These are phyloP conservation scores for Aspergillus tamarii DNA, from an alignment of 2,329 filamentous ascomycete genomes.

Conservation along the genomic window DNA sequence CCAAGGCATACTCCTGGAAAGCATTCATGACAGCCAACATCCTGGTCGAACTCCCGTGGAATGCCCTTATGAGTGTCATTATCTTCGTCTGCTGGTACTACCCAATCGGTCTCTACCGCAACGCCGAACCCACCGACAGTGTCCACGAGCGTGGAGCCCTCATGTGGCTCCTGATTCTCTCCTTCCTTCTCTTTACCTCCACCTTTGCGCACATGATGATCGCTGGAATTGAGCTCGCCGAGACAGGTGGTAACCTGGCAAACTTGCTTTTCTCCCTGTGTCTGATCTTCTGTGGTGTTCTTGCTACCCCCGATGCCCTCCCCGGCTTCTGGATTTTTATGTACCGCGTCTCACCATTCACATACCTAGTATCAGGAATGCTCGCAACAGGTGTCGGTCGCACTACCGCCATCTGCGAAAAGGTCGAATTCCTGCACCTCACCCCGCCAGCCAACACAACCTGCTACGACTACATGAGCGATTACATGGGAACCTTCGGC, in stretches of 20 bases:
- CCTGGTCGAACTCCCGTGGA: constrained; percentile 71
- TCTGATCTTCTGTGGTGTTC: constrained; percentile 60
- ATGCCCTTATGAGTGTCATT: constrained; percentile 64
- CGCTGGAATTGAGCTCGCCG: constrained; percentile 68
- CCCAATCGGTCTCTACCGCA: constrained; percentile 55
- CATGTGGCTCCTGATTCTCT: constrained; percentile 66
- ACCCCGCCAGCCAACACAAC: constrained; percentile 61
- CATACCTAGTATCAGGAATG: constrained; percentile 59
- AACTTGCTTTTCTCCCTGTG: constrained; percentile 63
- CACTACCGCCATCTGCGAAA: constrained; percentile 33
- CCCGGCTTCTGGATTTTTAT: constrained; percentile 80
- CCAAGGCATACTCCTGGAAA: constrained; percentile 75
- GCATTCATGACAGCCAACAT: constrained; percentile 73
- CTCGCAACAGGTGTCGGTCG: constrained; percentile 43
- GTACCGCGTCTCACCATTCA: constrained; percentile 71
- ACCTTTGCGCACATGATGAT: constrained; percentile 77
- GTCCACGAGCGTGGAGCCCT: constrained; percentile 62
- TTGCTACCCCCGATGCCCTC: constrained; percentile 58
- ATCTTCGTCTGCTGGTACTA: constrained; percentile 72
- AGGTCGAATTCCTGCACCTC: constrained; percentile 36
- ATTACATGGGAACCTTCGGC: constrained; percentile 41
- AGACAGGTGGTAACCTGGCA: constrained; percentile 67
- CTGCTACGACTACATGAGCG: constrained; percentile 57
- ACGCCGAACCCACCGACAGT: constrained; percentile 42
- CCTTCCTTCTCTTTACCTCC: constrained; percentile 71